phyloP scores from a whole-genome alignment of 169 alveolate genomes.

The Plasmodium chabaudi region DNA sequence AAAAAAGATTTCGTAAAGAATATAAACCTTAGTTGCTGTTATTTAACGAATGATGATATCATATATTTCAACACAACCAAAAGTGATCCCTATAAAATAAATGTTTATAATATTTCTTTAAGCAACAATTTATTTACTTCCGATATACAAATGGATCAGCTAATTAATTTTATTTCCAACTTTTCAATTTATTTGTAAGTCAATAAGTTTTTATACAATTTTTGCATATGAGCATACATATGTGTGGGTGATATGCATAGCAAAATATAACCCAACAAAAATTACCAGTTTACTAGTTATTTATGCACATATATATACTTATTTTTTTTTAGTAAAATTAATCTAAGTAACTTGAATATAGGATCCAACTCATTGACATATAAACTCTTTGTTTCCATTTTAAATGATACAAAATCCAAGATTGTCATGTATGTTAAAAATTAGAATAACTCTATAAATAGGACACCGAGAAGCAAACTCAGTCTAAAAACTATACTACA shows the following conservation, averaged over 20 bases:
- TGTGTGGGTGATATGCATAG: background rate
- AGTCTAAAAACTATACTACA: too few relatives aligned
- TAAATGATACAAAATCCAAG: slow-evolving; percentile 57
- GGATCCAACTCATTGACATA: slow-evolving; percentile 17
- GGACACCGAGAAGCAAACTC: too few relatives aligned
- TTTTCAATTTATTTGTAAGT: slow-evolving; percentile 66
- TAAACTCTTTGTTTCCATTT: slow-evolving; percentile 38
- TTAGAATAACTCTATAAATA: background rate
- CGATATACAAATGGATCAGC: slow-evolving; percentile 6
- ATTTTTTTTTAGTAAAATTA: slow-evolving; percentile 48
- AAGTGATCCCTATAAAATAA: slow-evolving; percentile 21
- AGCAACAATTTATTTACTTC: slow-evolving; percentile 33
- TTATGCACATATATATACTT: background rate
- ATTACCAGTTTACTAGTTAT: background rate
- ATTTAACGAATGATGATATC: slow-evolving; percentile 51
- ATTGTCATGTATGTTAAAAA: slow-evolving; percentile 31
- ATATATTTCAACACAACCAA: slow-evolving; percentile 48
- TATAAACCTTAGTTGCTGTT: slow-evolving; percentile 47
- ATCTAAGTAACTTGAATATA: slow-evolving; percentile 36
- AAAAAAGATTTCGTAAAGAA: slow-evolving; percentile 22
- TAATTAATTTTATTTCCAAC: slow-evolving; percentile 39
- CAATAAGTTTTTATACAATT: background rate
- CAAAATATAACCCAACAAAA: background rate
- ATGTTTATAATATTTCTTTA: slow-evolving; percentile 47
- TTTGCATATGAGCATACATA: background rate